Evolutionary conservation across 495 filamentous ascomycete genomes (phyloP), one percentile per base, ranked within the genome.

Genomic region (Podospora pseudoanserina): DNA sequence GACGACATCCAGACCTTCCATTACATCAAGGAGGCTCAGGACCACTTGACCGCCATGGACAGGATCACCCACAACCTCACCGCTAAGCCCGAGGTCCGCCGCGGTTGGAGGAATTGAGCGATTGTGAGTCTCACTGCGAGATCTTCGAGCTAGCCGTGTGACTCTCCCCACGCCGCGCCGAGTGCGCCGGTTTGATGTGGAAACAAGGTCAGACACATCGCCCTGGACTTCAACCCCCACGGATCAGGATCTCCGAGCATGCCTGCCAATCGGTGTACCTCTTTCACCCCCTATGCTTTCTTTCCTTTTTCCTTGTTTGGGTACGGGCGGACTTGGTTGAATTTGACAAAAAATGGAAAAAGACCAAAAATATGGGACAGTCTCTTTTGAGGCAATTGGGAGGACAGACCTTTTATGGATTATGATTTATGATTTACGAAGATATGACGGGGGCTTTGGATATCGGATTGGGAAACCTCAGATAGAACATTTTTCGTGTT

Each of bases 1-100:
- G 79, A 82, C 69, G 80, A 81, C 63, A 77, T 79, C 53, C 77
- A 79, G 49, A 76, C 72, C 66, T 67, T 83, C 64, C 81, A 82
- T 63, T 74, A 78, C 67, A 75, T 84, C 72, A 74, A 76, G 65
- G 79, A 83, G 63, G 78, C 79, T 58, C 78, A 81, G 72, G 75
- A 73, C 2, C 81, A 82, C 70, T 66, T 84, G 60, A 75, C 71
- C 62, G 78, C 80, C 72, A 82, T 84, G 78, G 76, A 78, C 26
- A 81, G 77, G 72, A 75, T 77, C 66, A 75, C 75, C 6, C 71
- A 77, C 28, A 71, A 70, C 23, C 67, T 74, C 34, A 60, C 73
- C 58, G 68, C 66, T 67, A 72, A 73, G 73, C 64, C 70, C 20
- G 70, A 74, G n/a, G 67, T 70, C 53, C 73, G 71, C 18, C 76